Percentiles rank a stretch among this genome's conserved stretches.
phyloP scores from a whole-genome alignment of 495 filamentous ascomycete species.

The Aspergillus olivimuriae region DNA sequence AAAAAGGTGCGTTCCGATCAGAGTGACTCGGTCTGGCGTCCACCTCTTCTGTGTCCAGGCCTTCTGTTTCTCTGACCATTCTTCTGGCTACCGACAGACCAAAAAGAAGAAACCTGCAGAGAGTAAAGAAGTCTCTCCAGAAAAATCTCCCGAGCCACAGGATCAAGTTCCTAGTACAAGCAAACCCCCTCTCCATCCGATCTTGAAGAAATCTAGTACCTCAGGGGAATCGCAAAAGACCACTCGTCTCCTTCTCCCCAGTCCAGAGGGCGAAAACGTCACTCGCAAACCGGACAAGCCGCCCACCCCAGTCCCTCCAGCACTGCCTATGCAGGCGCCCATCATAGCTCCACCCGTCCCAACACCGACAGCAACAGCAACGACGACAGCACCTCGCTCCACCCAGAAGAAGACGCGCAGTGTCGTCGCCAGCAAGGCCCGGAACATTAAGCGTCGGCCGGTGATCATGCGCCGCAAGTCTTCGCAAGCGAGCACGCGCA shows the following conservation, averaged over 20 bases:
- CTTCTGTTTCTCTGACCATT: no score
- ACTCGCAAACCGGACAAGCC: slow-evolving; percentile 30
- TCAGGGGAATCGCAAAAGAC: slow-evolving; percentile 26
- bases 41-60: no score
- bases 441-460: slow-evolving; percentile 33
- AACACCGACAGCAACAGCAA: no score
- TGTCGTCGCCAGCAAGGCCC: slow-evolving; percentile 24
- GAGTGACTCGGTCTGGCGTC: no score
- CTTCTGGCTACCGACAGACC: no score
- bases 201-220: slow-evolving; percentile 31
- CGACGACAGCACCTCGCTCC: slow-evolving; percentile 11
- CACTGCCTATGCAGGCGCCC: slow-evolving; percentile 9
- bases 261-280: slow-evolving; percentile 20
- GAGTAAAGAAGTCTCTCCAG: neutral
- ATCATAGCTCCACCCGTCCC: no score
- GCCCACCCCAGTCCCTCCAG: slow-evolving; percentile 17
- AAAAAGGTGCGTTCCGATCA: slow-evolving; percentile 3
- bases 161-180: slow-evolving; percentile 1
- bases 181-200: slow-evolving; percentile 22
- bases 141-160: slow-evolving; percentile 1
- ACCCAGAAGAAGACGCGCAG: slow-evolving; percentile 27
- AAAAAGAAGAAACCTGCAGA: neutral
- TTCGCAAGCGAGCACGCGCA: slow-evolving; percentile 20
- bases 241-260: slow-evolving; percentile 28
- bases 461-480: slow-evolving; percentile 38